Conservation (phyloP, 306 rosid genomes). For the Cicer bijugum region DNA sequence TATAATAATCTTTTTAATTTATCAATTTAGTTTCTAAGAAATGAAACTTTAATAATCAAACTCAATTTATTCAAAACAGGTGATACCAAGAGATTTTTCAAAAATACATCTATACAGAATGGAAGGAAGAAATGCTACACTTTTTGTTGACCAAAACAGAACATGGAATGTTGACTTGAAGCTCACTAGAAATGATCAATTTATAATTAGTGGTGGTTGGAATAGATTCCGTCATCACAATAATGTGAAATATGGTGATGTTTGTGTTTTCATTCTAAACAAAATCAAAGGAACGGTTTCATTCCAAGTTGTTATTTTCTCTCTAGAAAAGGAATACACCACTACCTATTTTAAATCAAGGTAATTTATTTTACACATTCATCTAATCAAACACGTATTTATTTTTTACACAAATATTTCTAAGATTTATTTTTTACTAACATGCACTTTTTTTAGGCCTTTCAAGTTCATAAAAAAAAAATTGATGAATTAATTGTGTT, state of each 20-base stretch:
- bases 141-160: not conserved
- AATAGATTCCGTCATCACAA: not conserved
- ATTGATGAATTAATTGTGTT: constrained; percentile 2
- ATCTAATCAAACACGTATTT: too few relatives aligned
- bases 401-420: too few relatives aligned
- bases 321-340: not conserved
- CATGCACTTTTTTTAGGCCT: too few relatives aligned
- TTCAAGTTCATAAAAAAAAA: too few relatives aligned
- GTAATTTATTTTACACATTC: constrained; percentile 7
- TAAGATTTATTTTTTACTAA: too few relatives aligned
- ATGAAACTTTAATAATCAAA: too few relatives aligned
- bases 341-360: constrained; percentile 3
- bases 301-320: constrained; percentile 28
- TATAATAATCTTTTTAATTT: too few relatives aligned
- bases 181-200: not conserved
- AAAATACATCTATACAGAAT: not conserved
- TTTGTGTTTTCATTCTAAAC: constrained; percentile 36
- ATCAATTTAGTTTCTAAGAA: too few relatives aligned
- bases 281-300: not conserved
- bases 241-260: constrained; percentile 34
- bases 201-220: constrained; percentile 28
- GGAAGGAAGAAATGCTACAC: not conserved
- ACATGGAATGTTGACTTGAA: constrained; percentile 22
- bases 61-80: not conserved
- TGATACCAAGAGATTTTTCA: constrained; percentile 17